Evolutionary conservation across 2,329 filamentous ascomycete species (phyloP).

Genomic region (Trichophyton rubrum): DNA sequence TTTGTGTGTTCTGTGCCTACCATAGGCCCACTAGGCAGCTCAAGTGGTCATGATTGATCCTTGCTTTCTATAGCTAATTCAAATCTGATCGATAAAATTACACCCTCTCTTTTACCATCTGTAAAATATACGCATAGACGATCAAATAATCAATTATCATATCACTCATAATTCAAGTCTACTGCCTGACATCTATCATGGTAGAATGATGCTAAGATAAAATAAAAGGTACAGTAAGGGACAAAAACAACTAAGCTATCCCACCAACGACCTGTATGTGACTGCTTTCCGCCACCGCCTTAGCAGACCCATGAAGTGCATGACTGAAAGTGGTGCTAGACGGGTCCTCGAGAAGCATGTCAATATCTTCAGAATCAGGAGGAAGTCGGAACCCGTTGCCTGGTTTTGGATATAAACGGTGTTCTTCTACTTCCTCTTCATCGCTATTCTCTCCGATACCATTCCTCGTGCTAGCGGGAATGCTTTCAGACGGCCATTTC

Average conservation of each 20-base stretch:
- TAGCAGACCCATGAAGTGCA: conserved; percentile 21
- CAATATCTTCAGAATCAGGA: conserved; percentile 46
- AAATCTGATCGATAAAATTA: not conserved
- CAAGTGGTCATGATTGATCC: not conserved
- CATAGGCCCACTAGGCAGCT: not conserved
- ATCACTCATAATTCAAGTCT: not conserved
- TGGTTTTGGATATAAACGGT: conserved; percentile 50
- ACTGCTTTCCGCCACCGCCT: conserved; percentile 6
- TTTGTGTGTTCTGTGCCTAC: not conserved
- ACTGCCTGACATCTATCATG: not conserved
- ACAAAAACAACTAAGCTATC: conserved; percentile 5
- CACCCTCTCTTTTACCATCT: not conserved
- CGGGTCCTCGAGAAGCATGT: conserved; percentile 51
- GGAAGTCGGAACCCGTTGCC: conserved; percentile 49
- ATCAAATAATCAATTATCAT: not conserved
- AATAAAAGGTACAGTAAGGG: not conserved
- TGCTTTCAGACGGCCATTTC: not conserved
- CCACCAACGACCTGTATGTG: conserved; percentile 10
- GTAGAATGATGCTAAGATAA: not conserved
- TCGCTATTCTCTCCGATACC: conserved; percentile 27
- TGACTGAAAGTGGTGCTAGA: conserved; percentile 46
- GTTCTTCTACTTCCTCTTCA: conserved; percentile 38
- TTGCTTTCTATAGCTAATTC: not conserved
- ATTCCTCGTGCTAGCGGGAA: not conserved
- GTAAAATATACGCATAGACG: not conserved